Evolutionary conservation across 2,329 filamentous ascomycete species (phyloP).

Genomic region (Calonectria honghensis): DNA sequence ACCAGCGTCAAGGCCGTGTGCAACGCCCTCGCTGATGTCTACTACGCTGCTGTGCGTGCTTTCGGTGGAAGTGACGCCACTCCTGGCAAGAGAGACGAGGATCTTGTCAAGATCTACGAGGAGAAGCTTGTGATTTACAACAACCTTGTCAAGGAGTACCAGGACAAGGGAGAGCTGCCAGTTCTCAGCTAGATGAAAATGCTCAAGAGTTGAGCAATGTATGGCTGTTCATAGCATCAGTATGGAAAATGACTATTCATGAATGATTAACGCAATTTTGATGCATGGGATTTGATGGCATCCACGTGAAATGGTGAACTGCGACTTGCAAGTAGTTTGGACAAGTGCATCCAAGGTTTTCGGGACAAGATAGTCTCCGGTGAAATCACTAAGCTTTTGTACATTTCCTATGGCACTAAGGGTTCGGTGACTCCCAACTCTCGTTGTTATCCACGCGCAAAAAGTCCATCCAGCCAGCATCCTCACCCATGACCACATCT

Average conservation of each 20-base stretch:
- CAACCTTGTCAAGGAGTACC: constrained; percentile 57
- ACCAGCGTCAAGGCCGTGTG: constrained; percentile 35
- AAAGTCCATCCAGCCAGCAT: constrained; percentile 62
- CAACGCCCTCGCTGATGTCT: constrained; percentile 59
- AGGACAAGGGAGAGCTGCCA: constrained; percentile 55
- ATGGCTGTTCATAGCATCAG: not conserved
- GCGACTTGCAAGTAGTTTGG: too few relatives aligned
- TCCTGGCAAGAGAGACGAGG: constrained; percentile 53
- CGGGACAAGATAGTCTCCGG: not conserved
- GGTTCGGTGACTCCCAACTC: constrained; percentile 35
- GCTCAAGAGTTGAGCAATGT: too few relatives aligned
- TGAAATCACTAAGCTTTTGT: not conserved
- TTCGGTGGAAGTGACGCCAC: constrained; percentile 60
- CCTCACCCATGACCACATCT: constrained; percentile 62
- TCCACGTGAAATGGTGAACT: not conserved
- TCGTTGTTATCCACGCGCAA: constrained; percentile 49
- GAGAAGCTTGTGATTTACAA: constrained; percentile 59
- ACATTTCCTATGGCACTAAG: not conserved
- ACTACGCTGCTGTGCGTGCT: constrained; percentile 61
- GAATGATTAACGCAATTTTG: not conserved
- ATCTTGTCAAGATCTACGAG: constrained; percentile 56
- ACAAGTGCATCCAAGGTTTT: not conserved
- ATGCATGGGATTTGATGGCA: too few relatives aligned
- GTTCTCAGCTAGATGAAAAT: constrained; percentile 28
- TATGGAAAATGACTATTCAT: constrained; percentile 7